Conservation (phyloP, 148 eudicot species). For the Heliamphora exappendiculata region DNA sequence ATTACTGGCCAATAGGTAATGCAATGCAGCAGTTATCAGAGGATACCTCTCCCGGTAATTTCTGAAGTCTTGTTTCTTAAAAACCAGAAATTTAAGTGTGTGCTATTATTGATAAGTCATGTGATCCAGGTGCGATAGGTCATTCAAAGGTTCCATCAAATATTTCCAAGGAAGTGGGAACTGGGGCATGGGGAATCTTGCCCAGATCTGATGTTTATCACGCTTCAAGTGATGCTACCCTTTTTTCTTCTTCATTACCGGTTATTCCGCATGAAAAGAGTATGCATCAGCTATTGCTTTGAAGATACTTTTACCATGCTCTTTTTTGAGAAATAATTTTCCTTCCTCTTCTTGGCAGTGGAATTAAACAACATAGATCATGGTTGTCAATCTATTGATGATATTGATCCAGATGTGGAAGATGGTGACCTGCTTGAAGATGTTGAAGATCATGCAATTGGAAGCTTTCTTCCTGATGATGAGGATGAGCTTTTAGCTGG, state of each 20-base stretch:
- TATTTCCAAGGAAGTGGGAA: conserved; percentile 33
- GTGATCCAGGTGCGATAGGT: conserved; percentile 27
- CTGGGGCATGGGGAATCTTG: conserved; percentile 34
- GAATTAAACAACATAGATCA: conserved; percentile 28
- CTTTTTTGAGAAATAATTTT: conserved; percentile 1
- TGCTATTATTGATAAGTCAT: conserved; percentile 1
- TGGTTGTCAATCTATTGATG: conserved; percentile 44
- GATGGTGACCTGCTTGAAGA: conserved; percentile 40
- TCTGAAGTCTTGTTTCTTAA: neutral
- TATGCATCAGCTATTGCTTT: conserved; percentile 24
- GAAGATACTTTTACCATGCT: neutral
- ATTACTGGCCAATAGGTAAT: conserved; percentile 3
- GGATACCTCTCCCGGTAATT: conserved; percentile 15
- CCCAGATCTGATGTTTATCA: conserved; percentile 30
- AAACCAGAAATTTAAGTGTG: neutral
- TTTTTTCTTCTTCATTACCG: conserved; percentile 83
- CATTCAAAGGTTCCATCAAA: conserved; percentile 28
- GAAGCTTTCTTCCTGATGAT: conserved; percentile 70
- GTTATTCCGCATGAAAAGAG: conserved; percentile 70
- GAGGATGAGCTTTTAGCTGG: conserved; percentile 92
- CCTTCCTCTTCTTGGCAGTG: conserved; percentile 36
- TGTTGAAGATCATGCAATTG: conserved; percentile 33
- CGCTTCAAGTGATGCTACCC: conserved; percentile 47
- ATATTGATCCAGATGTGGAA: conserved; percentile 33
- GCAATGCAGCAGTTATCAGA: conserved; percentile 20